Percentiles rank a stretch among this genome's conserved stretches.
phyloP scores from a whole-genome alignment of 2,329 filamentous ascomycete genomes.

The Decorospora gaudefroyi region DNA sequence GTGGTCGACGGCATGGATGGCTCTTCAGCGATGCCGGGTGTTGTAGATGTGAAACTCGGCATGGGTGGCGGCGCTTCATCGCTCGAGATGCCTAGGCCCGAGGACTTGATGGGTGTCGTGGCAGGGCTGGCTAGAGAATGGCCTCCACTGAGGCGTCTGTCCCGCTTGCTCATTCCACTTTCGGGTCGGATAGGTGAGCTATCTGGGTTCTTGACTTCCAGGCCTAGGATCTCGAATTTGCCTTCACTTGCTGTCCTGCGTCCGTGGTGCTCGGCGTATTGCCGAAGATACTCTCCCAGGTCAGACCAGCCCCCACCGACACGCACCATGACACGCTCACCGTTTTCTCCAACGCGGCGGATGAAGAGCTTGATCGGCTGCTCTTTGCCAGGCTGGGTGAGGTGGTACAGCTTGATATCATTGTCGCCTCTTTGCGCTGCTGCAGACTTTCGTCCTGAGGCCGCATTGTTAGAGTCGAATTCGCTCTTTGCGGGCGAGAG shows the following conservation, averaged over 20 bases:
- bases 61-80: conserved; percentile 33
- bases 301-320: conserved; percentile 99
- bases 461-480: conserved; percentile 31
- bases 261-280: conserved; percentile 90
- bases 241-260: conserved; percentile 65
- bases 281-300: conserved; percentile 88
- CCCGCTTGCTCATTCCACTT: conserved; percentile 34
- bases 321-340: conserved; percentile 95
- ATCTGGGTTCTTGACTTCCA: conserved; percentile 42
- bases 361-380: conserved; percentile 94
- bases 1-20: conserved; percentile 32
- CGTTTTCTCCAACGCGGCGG: conserved; percentile 83
- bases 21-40: conserved; percentile 35
- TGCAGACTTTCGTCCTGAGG: conserved; percentile 38
- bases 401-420: conserved; percentile 90
- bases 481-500: conserved; percentile 46
- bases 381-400: conserved; percentile 80
- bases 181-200: conserved; percentile 34
- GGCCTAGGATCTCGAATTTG: conserved; percentile 60
- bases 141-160: conserved; percentile 34
- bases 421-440: conserved; percentile 43
- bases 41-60: conserved; percentile 32
- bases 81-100: conserved; percentile 18
- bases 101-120: conserved; percentile 38
- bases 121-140: conserved; percentile 26